Conservation (phyloP, 1,139 yeast species). For the Sugiyamaella grinbergsii region DNA sequence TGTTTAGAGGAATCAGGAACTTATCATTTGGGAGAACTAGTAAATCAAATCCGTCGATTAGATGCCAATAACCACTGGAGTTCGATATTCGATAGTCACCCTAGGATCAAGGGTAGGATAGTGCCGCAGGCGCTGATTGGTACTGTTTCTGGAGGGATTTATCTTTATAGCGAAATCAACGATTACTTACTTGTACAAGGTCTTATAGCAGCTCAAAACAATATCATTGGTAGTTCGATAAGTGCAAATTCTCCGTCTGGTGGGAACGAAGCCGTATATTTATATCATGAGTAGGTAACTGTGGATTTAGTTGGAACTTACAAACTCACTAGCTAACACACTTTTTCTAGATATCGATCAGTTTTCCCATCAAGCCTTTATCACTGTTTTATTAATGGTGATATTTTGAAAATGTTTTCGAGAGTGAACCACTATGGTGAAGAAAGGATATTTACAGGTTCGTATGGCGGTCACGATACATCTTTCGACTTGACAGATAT, state of each 20-base stretch:
- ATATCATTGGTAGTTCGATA: constrained; percentile 5
- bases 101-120: background rate
- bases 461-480: background rate
- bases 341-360: constrained; percentile 9
- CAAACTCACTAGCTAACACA: background rate
- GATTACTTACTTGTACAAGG: background rate
- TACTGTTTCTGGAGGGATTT: constrained; percentile 21
- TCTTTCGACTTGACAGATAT: background rate
- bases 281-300: constrained; percentile 11
- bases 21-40: constrained; percentile 18
- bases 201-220: background rate
- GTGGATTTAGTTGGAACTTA: too few species aligned
- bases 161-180: constrained; percentile 11
- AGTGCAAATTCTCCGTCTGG: constrained; percentile 10
- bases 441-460: background rate
- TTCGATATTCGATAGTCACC: background rate
- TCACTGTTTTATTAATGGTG: constrained; percentile 5
- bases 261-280: constrained; percentile 1
- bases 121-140: constrained; percentile 11
- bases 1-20: background rate
- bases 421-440: background rate
- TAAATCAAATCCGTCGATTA: constrained; percentile 10
- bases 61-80: constrained; percentile 10
- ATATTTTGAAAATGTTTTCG: constrained; percentile 9
- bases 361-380: background rate